Percentiles rank a stretch among this genome's conserved stretches.
These are phyloP conservation scores for Citrus inodora DNA, from an alignment of 345 rosid species.

Conservation along the genomic window DNA sequence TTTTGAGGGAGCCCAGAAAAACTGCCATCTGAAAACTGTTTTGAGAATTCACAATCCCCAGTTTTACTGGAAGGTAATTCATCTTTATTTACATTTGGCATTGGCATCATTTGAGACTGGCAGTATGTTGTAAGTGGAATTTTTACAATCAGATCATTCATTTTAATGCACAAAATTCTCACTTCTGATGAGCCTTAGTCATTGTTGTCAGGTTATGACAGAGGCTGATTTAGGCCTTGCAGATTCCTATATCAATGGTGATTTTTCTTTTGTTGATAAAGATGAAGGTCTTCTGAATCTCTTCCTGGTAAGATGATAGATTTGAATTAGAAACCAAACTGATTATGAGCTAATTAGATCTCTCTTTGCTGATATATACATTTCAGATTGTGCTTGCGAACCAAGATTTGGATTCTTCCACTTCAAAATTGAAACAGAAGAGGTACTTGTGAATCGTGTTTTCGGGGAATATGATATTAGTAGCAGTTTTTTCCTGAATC, in stretches of 20 bases:
- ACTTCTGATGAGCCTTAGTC: neutral
- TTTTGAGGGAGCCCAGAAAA: slow-evolving; percentile 49
- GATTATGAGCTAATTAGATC: neutral
- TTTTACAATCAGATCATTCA: neutral
- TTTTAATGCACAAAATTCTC: neutral
- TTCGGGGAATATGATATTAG: neutral
- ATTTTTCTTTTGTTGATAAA: slow-evolving; percentile 79
- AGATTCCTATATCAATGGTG: slow-evolving; percentile 82
- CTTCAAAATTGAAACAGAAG: slow-evolving; percentile 47
- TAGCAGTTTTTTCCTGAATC: neutral
- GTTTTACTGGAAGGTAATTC: slow-evolving; percentile 87
- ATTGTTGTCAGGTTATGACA: slow-evolving; percentile 7
- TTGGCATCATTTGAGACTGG: neutral
- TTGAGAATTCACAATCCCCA: slow-evolving; percentile 76
- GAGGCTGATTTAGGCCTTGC: slow-evolving; percentile 91
- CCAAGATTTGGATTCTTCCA: slow-evolving; percentile 43
- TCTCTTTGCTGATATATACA: slow-evolving; percentile 37
- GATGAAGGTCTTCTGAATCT: slow-evolving; percentile 73
- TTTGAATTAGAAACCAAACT: neutral
- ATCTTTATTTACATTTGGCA: neutral
- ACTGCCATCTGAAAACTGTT: slow-evolving; percentile 41
- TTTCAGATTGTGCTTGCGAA: slow-evolving; percentile 73
- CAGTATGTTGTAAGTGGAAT: neutral
- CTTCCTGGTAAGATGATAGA: slow-evolving; percentile 48
- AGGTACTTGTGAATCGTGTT: slow-evolving; percentile 36